These are phyloP conservation scores for Coccinonectria pachysandricola DNA, from an alignment of 2,329 filamentous ascomycete species.

Conservation along the genomic window DNA sequence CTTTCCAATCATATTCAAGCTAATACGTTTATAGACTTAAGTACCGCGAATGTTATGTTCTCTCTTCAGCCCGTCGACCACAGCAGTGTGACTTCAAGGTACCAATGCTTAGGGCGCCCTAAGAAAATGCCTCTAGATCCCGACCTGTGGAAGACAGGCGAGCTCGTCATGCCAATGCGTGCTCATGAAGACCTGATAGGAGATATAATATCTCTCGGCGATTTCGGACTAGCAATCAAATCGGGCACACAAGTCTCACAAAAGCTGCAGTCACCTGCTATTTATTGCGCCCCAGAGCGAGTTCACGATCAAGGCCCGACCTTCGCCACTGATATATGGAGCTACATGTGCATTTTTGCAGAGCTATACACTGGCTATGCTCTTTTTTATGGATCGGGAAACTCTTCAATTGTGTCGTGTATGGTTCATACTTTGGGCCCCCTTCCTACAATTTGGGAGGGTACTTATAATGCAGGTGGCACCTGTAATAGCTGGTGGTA, in stretches of 20 bases:
- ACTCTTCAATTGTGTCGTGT: background rate
- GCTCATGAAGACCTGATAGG: slow-evolving; percentile 2
- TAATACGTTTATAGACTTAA: slow-evolving; percentile 3
- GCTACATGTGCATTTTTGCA: slow-evolving; percentile 7
- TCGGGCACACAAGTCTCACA: slow-evolving; percentile 1
- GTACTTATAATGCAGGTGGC: slow-evolving; percentile 1
- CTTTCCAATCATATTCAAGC: too few relatives aligned
- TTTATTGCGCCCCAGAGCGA: slow-evolving; percentile 8
- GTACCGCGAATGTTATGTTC: slow-evolving; percentile 5
- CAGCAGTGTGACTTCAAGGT: slow-evolving; percentile 2
- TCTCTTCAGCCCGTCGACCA: slow-evolving; percentile 1
- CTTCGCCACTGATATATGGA: slow-evolving; percentile 9
- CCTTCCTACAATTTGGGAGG: slow-evolving; percentile 7
- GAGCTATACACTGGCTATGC: slow-evolving; percentile 4
- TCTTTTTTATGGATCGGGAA: slow-evolving; percentile 1
- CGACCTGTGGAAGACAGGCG: slow-evolving; percentile 4
- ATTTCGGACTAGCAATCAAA: slow-evolving; percentile 6
- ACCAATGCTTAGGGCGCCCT: slow-evolving; percentile 4
- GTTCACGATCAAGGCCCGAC: slow-evolving; percentile 4
- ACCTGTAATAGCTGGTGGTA: slow-evolving; percentile 3
- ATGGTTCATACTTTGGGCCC: slow-evolving; percentile 5
- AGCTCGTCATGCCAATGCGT: slow-evolving; percentile 5
- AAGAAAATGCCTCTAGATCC: slow-evolving; percentile 2
- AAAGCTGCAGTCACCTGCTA: slow-evolving; percentile 6
- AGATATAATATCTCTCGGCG: slow-evolving; percentile 4